Evolutionary conservation across 2,329 filamentous ascomycete species (phyloP), one percentile per base, ranked within the genome.

Genomic region (Cyanodermella asteris): DNA sequence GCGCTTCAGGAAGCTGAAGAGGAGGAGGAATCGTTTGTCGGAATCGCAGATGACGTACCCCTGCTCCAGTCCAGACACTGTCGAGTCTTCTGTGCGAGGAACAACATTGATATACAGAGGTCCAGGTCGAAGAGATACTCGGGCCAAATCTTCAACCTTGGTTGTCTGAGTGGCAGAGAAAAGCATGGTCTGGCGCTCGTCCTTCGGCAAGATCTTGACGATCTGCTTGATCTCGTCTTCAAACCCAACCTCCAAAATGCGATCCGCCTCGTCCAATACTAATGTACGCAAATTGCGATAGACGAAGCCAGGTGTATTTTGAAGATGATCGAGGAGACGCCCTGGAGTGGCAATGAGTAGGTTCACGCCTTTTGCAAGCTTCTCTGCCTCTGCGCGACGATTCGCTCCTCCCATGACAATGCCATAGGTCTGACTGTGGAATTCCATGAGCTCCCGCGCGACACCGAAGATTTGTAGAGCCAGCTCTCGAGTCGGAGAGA

Each of bases 101-200:
- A 94, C 84, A 30, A 97, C 87, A 44, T 94, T 93, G 60, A 97
- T 87, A 51, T 93, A 94, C 8, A 97, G 57, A 2, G 87, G 87
- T 3, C 84, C 82, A 1, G 80, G 73, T 18, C 81, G 69, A 23
- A 97, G 61, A 4, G 87, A 97, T 44, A 97, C 91, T 34, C 87
- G 64, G 1, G 87, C 87, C 27, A 97, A 61, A 49, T 97, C 87
- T 51, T 94, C 84, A 37, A 97, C 87, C 54, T 97, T 94, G 28
- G 84, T 94, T 3, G 87, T 97, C 50, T 94, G 87, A 4, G 87
- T 97, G 9, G 87, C 87, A 9, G 81, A 93, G 60, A 97, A 97
- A n/a, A 97, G 65, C 72, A 91, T 87, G 0, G 82, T 93, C 51
- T 93, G 84, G 31, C 87, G 61, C 36, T 82, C 69, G 29, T 90